phyloP scores from a whole-genome alignment of 176 grass and related monocot species.

The Avena insularis region DNA sequence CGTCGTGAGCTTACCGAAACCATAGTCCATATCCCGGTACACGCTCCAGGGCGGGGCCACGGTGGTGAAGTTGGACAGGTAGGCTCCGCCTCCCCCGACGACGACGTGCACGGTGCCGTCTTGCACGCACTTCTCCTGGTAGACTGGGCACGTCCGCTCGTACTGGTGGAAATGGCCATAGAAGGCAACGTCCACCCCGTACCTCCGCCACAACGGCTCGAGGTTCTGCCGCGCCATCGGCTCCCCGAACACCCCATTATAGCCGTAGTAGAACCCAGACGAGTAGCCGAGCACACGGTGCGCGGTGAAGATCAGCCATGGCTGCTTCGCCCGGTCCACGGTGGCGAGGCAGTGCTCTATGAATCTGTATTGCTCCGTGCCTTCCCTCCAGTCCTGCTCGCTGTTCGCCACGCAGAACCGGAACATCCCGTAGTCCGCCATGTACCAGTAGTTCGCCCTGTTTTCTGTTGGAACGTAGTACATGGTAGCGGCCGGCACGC shows the following conservation, averaged over 20 bases:
- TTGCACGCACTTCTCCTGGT: constrained; percentile 51
- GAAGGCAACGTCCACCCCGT: constrained; percentile 79
- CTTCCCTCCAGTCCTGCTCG: constrained; percentile 89
- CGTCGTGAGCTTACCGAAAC: constrained; percentile 63
- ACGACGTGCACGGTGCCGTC: constrained; percentile 83
- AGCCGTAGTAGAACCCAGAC: constrained; percentile 52
- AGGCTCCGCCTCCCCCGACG: constrained; percentile 73
- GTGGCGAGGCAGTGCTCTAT: constrained; percentile 76
- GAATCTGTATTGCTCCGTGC: constrained; percentile 79
- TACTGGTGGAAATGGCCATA: constrained; percentile 93
- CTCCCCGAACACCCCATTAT: constrained; percentile 53
- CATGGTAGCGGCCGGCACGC: constrained; percentile 80
- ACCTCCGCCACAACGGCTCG: constrained; percentile 71
- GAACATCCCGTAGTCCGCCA: constrained; percentile 86
- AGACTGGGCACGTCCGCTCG: constrained; percentile 79
- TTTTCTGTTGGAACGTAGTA: constrained; percentile 84
- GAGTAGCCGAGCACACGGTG: constrained; percentile 93
- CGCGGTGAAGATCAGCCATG: constrained; percentile 84
- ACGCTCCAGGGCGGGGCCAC: constrained; percentile 64
- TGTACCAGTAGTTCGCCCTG: constrained; percentile 80
- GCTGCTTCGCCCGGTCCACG: constrained; percentile 78
- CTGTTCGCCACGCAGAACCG: constrained; percentile 86
- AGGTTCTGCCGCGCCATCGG: constrained; percentile 74
- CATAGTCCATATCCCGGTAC: constrained; percentile 69
- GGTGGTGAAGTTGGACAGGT: constrained; percentile 57